Base-by-base conservation (phyloP, 768 basidiomycete species). In the Phylloporus sp. region DNA sequence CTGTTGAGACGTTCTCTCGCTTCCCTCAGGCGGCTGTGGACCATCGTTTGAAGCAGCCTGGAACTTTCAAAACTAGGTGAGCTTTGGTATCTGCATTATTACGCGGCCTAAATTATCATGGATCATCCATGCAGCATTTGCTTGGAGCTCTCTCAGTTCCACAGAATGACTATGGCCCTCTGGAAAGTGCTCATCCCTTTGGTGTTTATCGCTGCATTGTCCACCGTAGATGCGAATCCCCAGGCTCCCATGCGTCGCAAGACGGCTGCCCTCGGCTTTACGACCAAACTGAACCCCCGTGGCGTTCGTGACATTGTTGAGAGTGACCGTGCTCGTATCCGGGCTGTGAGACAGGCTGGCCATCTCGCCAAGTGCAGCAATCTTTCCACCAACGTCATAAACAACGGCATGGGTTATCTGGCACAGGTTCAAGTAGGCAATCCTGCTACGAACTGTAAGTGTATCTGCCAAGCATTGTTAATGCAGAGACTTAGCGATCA, bases 391-490 rank as follows among this genome's bases (percentile, higher is more conserved):
- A 24, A 32, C 2, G 46, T 55, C 8, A 52, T 55, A 5, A 69
- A 68, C 36, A 28, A 34, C 11, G 42, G 24, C n/a, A n/a, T n/a
- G n/a, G 6, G 50, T 64, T 1, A 28, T 3, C 18, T 70, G 69
- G 61, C 59, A 0, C 14, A 65, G 52, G 54, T 65, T 24, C 52
- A 53, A 9, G 9, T 66, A 5, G 64, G 64, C 21, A 42, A n/a
- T 4, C 62, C 64, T 9, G 18, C 56, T 5, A 63, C 60, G 3
- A 27, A 55, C 26, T 63, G 65, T 68, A 26, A 29, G 63, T 48
- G 14, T 7, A 17, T 18, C 13, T n/a, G 3, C 21, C 26, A 5
- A 15, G 8, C 8, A 23, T 32, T 17, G n/a, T 32, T 7, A 8
- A 31, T n/a, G 31, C n/a, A n/a, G 15, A 6, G 18, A 17, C 31